phyloP scores from a whole-genome alignment of 129 eudicot genomes.

The Apium graveolens region DNA sequence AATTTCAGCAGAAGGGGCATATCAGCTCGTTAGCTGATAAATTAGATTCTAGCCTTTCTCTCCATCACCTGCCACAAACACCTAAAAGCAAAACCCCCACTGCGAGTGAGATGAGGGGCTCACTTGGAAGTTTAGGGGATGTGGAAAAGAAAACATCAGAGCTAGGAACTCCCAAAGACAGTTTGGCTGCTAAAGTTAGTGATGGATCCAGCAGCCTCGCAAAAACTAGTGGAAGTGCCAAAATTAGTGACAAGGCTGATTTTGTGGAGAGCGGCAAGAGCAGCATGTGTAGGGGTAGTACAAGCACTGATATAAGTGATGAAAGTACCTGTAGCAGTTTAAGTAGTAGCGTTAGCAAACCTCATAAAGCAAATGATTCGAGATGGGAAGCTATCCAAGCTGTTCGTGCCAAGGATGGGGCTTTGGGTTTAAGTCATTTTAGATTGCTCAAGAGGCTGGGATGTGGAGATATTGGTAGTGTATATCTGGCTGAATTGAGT shows the following conservation, averaged over 20 bases:
- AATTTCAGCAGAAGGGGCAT: constrained; percentile 23
- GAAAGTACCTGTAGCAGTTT: constrained; percentile 78
- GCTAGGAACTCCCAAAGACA: constrained; percentile 30
- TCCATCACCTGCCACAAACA: constrained; percentile 23
- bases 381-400: constrained; percentile 91
- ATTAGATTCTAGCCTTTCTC: constrained; percentile 33
- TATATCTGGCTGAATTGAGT: constrained; percentile 67
- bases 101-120: constrained; percentile 14
- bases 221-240: constrained; percentile 45
- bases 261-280: constrained; percentile 65
- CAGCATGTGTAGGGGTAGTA: constrained; percentile 69
- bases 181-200: constrained; percentile 30
- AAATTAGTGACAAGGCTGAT: constrained; percentile 37
- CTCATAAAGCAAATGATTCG: constrained; percentile 68
- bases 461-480: constrained; percentile 85
- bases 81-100: constrained; percentile 5
- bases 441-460: constrained; percentile 67
- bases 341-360: constrained; percentile 60
- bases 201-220: constrained; percentile 36
- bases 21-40: constrained; percentile 30
- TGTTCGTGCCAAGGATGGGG: constrained; percentile 52
- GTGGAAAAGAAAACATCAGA: constrained; percentile 31
- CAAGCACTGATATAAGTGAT: constrained; percentile 69
- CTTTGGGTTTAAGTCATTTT: constrained; percentile 62
- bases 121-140: constrained; percentile 24